Percentiles rank a stretch among this genome's conserved stretches.
phyloP scores from a whole-genome alignment of 2,329 filamentous ascomycete genomes.

The Pezicula carpinea region DNA sequence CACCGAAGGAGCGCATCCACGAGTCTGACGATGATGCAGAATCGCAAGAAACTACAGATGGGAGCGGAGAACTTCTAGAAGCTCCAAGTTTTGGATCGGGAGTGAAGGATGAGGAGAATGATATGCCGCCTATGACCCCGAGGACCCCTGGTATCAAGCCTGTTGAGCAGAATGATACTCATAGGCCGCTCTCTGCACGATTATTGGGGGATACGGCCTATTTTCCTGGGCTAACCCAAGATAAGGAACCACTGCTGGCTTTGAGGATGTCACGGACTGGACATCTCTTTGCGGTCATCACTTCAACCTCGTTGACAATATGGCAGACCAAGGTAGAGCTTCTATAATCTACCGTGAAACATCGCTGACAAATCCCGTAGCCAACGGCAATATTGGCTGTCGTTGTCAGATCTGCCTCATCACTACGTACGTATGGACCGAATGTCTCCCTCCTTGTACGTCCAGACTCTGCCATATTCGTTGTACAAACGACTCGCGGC shows the following conservation, averaged over 20 bases:
- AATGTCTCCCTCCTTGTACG: conserved; percentile 83
- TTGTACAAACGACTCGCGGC: conserved; percentile 79
- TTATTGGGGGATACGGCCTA: conserved; percentile 7
- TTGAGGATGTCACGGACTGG: conserved; percentile 75
- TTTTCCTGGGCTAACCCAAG: conserved; percentile 11
- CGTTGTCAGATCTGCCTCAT: conserved; percentile 75
- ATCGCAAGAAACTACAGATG: conserved; percentile 30
- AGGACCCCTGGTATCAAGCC: conserved; percentile 53
- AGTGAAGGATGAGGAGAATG: conserved; percentile 21
- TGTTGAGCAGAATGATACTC: conserved; percentile 48
- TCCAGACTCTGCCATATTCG: conserved; percentile 87
- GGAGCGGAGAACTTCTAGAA: conserved; percentile 28
- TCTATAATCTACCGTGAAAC: conserved; percentile 1
- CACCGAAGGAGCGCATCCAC: conserved; percentile 43
- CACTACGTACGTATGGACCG: conserved; percentile 75
- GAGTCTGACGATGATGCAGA: conserved; percentile 59
- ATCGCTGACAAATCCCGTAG: conserved; percentile 38
- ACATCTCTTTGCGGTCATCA: conserved; percentile 83
- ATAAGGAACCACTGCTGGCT: conserved; percentile 64
- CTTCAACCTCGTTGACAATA: conserved; percentile 77
- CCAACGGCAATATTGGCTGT: conserved; percentile 85
- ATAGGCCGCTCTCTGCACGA: conserved; percentile 15
- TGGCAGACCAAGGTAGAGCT: conserved; percentile 85
- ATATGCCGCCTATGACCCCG: conserved; percentile 44
- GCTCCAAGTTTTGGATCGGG: conserved; percentile 20